Evolutionary conservation across 225 moss, liverwort and hornwort species (phyloP).

Genomic region (Polytrichum formosum): DNA sequence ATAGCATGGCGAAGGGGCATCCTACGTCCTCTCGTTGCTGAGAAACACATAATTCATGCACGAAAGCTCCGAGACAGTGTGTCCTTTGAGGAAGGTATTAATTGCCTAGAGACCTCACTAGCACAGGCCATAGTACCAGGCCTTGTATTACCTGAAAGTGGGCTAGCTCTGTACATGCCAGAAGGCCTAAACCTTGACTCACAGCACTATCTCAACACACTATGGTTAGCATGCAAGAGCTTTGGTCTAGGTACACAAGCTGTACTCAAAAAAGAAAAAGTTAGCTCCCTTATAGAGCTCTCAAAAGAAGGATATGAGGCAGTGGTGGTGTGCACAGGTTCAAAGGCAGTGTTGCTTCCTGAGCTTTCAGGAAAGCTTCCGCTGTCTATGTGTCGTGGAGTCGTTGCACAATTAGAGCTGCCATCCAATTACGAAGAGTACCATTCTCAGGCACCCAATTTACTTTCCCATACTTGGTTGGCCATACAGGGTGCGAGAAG

Average conservation of each 20-base stretch:
- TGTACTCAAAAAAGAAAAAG: slow-evolving; percentile 44
- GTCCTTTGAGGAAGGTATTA: slow-evolving; percentile 26
- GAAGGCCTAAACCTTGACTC: slow-evolving; percentile 84
- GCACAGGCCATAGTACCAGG: slow-evolving; percentile 76
- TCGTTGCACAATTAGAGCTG: slow-evolving; percentile 73
- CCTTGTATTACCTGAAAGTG: slow-evolving; percentile 55
- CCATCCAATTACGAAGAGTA: slow-evolving; percentile 42
- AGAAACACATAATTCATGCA: slow-evolving; percentile 67
- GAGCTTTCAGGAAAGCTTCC: slow-evolving; percentile 80
- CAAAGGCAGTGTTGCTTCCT: slow-evolving; percentile 67
- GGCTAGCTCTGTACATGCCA: slow-evolving; percentile 74
- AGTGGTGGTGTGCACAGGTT: slow-evolving; percentile 86
- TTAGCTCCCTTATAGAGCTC: slow-evolving; percentile 60
- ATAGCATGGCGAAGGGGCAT: slow-evolving; percentile 96
- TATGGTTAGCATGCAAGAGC: slow-evolving; percentile 80
- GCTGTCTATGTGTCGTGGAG: slow-evolving; percentile 78
- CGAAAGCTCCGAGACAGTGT: slow-evolving; percentile 46
- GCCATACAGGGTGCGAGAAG: slow-evolving; percentile 72
- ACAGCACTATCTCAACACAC: slow-evolving; percentile 74
- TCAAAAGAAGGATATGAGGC: slow-evolving; percentile 70
- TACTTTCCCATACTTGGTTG: slow-evolving; percentile 83
- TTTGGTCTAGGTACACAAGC: slow-evolving; percentile 59
- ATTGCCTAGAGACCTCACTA: slow-evolving; percentile 40
- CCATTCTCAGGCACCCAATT: slow-evolving; percentile 55
- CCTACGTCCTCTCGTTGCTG: slow-evolving; percentile 58